phyloP scores from a whole-genome alignment of 345 rosid species.

The Ailanthus altissimus region DNA sequence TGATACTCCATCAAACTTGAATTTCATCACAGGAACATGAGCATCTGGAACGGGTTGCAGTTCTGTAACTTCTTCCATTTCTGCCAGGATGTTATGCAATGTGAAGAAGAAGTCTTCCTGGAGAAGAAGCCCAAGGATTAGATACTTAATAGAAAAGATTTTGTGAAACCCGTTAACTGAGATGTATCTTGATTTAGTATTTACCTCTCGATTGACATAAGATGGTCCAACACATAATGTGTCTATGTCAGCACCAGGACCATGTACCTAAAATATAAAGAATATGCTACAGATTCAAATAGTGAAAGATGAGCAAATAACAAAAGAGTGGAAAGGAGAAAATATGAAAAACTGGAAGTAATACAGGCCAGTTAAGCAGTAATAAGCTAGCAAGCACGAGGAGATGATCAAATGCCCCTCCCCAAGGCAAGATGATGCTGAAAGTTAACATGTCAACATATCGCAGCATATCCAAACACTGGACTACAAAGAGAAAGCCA shows the following conservation, averaged over 20 bases:
- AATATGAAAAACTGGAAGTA: not conserved
- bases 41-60: slow-evolving; percentile 78
- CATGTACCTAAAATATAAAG: slow-evolving; percentile 51
- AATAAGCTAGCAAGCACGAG: not conserved
- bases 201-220: slow-evolving; percentile 68
- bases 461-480: too few species aligned
- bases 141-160: not conserved
- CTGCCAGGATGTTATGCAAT: slow-evolving; percentile 51
- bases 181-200: not conserved
- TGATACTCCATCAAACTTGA: slow-evolving; percentile 64
- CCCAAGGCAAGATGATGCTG: not conserved
- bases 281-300: not conserved
- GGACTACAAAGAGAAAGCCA: slow-evolving; percentile 7
- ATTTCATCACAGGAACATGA: slow-evolving; percentile 78
- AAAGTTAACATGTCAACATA: not conserved
- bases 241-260: slow-evolving; percentile 75
- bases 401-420: not conserved
- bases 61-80: slow-evolving; percentile 66
- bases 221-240: slow-evolving; percentile 74
- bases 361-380: not conserved
- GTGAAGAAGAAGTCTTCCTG: slow-evolving; percentile 67
- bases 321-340: not conserved
- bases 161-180: not conserved
- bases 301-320: not conserved
- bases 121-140: slow-evolving; percentile 13